Conservation (phyloP, 75 land plant species). For the Azolla pinnata region DNA sequence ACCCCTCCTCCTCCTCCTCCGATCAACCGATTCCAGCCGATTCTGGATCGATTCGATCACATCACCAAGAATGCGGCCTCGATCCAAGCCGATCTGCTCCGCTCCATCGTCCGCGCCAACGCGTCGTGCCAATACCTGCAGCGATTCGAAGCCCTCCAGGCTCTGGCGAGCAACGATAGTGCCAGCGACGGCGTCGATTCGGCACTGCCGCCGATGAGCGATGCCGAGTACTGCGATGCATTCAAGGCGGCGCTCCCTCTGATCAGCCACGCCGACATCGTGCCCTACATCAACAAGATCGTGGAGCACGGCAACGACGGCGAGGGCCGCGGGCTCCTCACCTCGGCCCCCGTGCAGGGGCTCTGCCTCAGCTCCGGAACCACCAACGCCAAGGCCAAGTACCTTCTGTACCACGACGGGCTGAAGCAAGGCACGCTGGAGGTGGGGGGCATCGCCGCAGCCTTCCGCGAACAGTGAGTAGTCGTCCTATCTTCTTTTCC, state of each 20-base stretch:
- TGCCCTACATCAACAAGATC: constrained; percentile 4
- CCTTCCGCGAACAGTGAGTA: constrained; percentile 7
- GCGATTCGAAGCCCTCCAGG: not conserved
- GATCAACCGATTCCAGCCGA: not conserved
- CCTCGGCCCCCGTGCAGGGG: not conserved
- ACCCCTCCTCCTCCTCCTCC: not conserved
- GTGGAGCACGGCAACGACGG: too few relatives aligned
- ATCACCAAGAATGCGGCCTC: not conserved
- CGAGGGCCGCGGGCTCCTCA: constrained; percentile 5
- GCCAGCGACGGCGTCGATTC: too few relatives aligned
- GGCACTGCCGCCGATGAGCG: not conserved
- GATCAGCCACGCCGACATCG: constrained; percentile 13
- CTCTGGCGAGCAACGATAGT: not conserved
- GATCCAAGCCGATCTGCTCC: not conserved
- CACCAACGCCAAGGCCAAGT: constrained; percentile 7
- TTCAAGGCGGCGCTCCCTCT: constrained; percentile 8
- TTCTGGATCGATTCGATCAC: too few relatives aligned
- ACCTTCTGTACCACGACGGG: not conserved
- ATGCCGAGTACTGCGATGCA: not conserved
- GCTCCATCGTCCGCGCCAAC: not conserved
- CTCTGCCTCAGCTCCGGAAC: constrained; percentile 14
- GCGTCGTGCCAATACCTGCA: not conserved
- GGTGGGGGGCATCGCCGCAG: constrained; percentile 3
- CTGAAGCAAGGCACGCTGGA: not conserved
- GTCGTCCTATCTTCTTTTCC: not conserved